A percentile compares a stretch with the other conserved stretches of the same genome.
phyloP scores from a whole-genome alignment of 2,329 filamentous ascomycete species.

The Colletotrichum chlorophyti region DNA sequence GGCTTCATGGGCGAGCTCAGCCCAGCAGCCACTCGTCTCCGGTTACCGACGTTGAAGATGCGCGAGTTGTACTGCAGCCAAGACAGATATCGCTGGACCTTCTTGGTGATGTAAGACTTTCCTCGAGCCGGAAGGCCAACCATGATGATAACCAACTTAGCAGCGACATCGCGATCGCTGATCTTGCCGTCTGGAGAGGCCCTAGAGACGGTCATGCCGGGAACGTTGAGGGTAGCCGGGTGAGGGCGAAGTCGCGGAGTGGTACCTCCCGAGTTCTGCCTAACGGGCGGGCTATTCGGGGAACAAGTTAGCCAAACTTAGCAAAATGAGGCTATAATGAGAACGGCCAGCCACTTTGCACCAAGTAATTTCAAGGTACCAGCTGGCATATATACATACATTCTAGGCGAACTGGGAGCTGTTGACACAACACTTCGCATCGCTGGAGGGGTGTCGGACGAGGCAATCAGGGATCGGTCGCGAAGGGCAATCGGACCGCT shows the following conservation, averaged over 20 bases:
- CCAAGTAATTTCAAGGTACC: constrained; percentile 9
- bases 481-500: constrained; percentile 39
- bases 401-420: constrained; percentile 63
- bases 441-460: constrained; percentile 59
- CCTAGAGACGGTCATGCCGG: constrained; percentile 92
- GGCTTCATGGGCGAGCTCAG: constrained; percentile 44
- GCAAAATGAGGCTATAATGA: background rate
- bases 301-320: constrained; percentile 31
- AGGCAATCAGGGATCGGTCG: constrained; percentile 32
- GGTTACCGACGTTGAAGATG: constrained; percentile 97
- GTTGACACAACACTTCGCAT: constrained; percentile 65
- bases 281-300: constrained; percentile 64
- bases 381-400: constrained; percentile 50
- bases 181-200: constrained; percentile 96
- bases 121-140: constrained; percentile 93
- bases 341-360: constrained; percentile 5
- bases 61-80: constrained; percentile 96
- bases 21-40: constrained; percentile 80
- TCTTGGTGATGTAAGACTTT: constrained; percentile 99
- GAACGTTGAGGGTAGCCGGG: constrained; percentile 95
- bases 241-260: constrained; percentile 82
- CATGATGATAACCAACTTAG: constrained; percentile 98
- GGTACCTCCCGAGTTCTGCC: constrained; percentile 76
- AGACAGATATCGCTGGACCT: constrained; percentile 91
- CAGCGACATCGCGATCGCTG: constrained; percentile 89